A percentile compares a stretch with the other conserved stretches of the same genome.
Conservation (phyloP, 2,329 filamentous ascomycete genomes). For the Zopfia rhizophila region DNA sequence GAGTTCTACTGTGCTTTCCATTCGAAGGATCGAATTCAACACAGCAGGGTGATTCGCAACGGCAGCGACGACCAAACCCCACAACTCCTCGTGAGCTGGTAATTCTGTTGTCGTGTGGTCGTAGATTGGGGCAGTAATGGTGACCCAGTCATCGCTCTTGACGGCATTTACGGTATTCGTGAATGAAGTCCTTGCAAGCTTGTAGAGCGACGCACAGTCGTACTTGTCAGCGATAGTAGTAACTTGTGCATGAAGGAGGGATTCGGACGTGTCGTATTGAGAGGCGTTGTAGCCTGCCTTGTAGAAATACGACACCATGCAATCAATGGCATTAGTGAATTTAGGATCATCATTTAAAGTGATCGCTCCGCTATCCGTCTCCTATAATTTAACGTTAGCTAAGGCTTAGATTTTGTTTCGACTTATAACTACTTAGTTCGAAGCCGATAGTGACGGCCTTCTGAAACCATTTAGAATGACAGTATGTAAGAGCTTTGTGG, state of each 20-base stretch:
- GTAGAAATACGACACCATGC: constrained; percentile 37
- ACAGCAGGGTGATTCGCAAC: constrained; percentile 13
- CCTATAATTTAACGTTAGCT: constrained; percentile 20
- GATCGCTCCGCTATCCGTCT: constrained; percentile 26
- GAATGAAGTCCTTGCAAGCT: constrained; percentile 28
- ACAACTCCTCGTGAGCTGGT: constrained; percentile 23
- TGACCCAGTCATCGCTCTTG: constrained; percentile 27
- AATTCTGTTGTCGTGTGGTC: constrained; percentile 26
- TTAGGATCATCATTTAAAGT: constrained; percentile 28
- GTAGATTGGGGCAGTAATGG: constrained; percentile 29
- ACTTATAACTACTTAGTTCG: constrained; percentile 17
- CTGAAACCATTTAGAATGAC: constrained; percentile 34
- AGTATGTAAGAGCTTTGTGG: constrained; percentile 31
- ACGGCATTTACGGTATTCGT: constrained; percentile 17
- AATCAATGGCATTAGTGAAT: constrained; percentile 31
- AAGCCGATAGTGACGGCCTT: constrained; percentile 29
- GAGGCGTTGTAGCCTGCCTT: constrained; percentile 19
- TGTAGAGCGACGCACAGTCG: constrained; percentile 30
- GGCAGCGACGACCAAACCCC: constrained; percentile 17
- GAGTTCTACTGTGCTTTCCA: constrained; percentile 17
- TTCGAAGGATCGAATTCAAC: constrained; percentile 15
- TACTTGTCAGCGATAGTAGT: constrained; percentile 33
- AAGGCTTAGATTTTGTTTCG: constrained; percentile 1
- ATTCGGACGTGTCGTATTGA: constrained; percentile 19
- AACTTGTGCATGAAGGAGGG: constrained; percentile 33